phyloP scores from a whole-genome alignment of 2,329 filamentous ascomycete species.

The Cladosporium velox region DNA sequence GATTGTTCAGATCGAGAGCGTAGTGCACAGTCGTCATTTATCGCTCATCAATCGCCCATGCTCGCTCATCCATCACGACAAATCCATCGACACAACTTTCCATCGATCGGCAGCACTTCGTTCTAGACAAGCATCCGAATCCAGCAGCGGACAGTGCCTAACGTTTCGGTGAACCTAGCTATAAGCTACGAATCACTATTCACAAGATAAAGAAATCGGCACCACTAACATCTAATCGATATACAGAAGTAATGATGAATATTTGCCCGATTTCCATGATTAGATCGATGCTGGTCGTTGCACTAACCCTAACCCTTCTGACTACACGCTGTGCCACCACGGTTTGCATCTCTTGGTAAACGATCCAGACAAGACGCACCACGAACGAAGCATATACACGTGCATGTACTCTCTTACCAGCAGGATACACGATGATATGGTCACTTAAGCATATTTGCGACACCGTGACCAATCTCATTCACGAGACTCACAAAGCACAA shows the following conservation, averaged over 20 bases:
- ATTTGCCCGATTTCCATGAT: not conserved
- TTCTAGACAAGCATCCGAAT: not conserved
- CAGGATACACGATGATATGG: not conserved
- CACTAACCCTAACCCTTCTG: not conserved
- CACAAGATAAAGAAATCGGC: not conserved
- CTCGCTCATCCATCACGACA: too few species aligned
- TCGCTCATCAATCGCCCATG: too few species aligned
- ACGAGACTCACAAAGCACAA: not conserved
- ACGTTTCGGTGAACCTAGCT: too few species aligned
- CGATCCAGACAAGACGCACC: not conserved
- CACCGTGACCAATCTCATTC: not conserved
- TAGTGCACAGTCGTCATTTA: too few species aligned
- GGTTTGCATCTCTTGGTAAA: too few species aligned
- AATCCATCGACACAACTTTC: too few species aligned
- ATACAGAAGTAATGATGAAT: not conserved
- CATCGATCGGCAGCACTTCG: too few species aligned
- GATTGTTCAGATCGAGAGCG: too few species aligned
- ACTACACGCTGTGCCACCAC: too few species aligned
- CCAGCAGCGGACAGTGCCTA: not conserved
- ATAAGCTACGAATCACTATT: not conserved
- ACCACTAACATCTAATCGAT: not conserved
- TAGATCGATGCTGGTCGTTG: not conserved
- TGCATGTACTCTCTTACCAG: not conserved
- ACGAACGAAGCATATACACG: not conserved
- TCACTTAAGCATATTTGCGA: fast-evolving